Conservation (phyloP, 352 stramenopile species). For the Globisporangium parvum region DNA sequence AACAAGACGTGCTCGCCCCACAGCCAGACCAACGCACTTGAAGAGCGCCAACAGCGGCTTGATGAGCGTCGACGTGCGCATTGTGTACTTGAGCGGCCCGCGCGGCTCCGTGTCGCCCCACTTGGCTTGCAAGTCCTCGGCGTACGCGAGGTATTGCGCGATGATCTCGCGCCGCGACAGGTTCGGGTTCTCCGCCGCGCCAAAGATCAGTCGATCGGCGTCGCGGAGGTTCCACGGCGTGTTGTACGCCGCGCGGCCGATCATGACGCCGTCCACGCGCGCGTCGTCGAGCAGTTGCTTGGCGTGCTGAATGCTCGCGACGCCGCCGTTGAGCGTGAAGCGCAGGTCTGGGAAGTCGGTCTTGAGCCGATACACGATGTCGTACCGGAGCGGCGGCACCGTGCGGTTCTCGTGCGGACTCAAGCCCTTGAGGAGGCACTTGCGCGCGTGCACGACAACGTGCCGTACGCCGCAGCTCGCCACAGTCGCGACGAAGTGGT, state of each 20-base stretch:
- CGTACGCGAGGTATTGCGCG: conserved; percentile 83
- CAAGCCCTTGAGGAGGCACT: conserved; percentile 95
- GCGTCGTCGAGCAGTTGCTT: conserved; percentile 80
- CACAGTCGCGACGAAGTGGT: conserved; percentile 92
- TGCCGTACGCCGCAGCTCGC: conserved; percentile 87
- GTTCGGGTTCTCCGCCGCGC: conserved; percentile 59
- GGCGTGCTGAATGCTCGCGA: conserved; percentile 90
- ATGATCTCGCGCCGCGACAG: conserved; percentile 85
- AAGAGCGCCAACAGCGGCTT: conserved; percentile 77
- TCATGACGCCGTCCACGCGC: conserved; percentile 87
- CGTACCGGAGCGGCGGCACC: conserved; percentile 95
- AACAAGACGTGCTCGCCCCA: neutral
- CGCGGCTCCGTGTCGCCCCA: conserved; percentile 52
- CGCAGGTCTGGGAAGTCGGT: conserved; percentile 94
- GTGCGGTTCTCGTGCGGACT: conserved; percentile 97
- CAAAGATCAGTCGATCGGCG: conserved; percentile 81
- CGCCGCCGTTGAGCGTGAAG: conserved; percentile 97
- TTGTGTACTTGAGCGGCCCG: conserved; percentile 49
- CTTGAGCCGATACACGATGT: conserved; percentile 92
- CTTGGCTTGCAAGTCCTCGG: conserved; percentile 62
- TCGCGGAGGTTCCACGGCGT: conserved; percentile 86
- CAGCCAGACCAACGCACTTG: conserved; percentile 33
- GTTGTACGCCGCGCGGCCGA: conserved; percentile 86
- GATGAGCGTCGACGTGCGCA: conserved; percentile 75
- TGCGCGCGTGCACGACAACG: conserved; percentile 98